Evolutionary conservation across 768 basidiomycete species (phyloP).

Genomic region (Daedaleopsis nitida): DNA sequence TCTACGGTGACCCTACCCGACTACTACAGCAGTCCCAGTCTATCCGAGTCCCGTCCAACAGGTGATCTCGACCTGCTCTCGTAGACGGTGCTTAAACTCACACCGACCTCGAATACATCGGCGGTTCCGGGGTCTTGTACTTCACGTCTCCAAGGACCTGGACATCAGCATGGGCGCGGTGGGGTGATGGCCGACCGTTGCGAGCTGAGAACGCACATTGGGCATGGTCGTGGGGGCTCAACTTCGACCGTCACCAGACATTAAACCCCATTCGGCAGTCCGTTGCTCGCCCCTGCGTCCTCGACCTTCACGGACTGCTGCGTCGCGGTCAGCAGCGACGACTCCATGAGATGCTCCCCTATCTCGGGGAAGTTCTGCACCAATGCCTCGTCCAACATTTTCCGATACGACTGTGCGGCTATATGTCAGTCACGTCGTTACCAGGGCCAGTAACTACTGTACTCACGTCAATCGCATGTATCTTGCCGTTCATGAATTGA

Average conservation of each 20-base stretch:
- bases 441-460: neutral
- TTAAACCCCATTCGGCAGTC: conserved; percentile 8
- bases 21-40: too few species aligned
- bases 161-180: neutral
- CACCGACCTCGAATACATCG: neutral
- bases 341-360: conserved; percentile 27
- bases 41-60: neutral
- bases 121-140: neutral
- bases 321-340: neutral
- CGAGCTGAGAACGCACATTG: neutral
- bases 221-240: neutral
- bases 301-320: conserved; percentile 9
- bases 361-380: conserved; percentile 74
- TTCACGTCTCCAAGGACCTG: neutral
- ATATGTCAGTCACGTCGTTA: neutral
- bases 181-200: neutral
- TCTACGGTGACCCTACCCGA: neutral
- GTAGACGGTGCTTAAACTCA: neutral
- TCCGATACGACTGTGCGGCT: conserved; percentile 64
- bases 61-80: too few species aligned
- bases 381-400: conserved; percentile 67
- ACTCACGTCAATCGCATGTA: conserved; percentile 69
- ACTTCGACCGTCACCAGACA: neutral
- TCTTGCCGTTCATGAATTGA: conserved; percentile 90
- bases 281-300: conserved; percentile 3